phyloP scores from a whole-genome alignment of 2,329 filamentous ascomycete genomes.

The Pezicula carpinea region DNA sequence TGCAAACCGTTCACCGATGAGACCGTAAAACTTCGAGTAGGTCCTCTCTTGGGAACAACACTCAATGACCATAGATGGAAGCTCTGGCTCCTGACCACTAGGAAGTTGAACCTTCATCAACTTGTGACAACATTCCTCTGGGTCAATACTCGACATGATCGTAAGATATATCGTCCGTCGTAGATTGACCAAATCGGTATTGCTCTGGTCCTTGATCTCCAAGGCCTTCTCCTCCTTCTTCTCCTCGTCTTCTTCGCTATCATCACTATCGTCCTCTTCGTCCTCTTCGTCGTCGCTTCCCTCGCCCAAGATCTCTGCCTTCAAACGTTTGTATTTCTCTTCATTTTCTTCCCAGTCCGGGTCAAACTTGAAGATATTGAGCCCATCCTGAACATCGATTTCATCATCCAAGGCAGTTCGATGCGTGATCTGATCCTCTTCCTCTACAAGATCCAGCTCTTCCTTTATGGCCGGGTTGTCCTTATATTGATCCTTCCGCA shows the following conservation, averaged over 20 bases:
- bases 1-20: slow-evolving; percentile 91
- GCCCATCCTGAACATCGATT: slow-evolving; percentile 75
- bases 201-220: slow-evolving; percentile 97
- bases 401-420: slow-evolving; percentile 76
- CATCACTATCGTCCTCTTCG: slow-evolving; percentile 59
- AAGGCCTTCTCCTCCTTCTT: slow-evolving; percentile 75
- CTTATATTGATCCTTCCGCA: slow-evolving; percentile 94
- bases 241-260: slow-evolving; percentile 66
- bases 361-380: slow-evolving; percentile 97
- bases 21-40: slow-evolving; percentile 94
- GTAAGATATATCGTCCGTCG: slow-evolving; percentile 94
- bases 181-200: slow-evolving; percentile 90
- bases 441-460: slow-evolving; percentile 91
- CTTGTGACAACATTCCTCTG: slow-evolving; percentile 96
- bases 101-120: slow-evolving; percentile 91
- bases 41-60: slow-evolving; percentile 95
- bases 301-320: slow-evolving; percentile 91
- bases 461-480: slow-evolving; percentile 88
- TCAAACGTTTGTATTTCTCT: slow-evolving; percentile 81
- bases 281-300: slow-evolving; percentile 79
- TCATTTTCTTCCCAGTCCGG: slow-evolving; percentile 87
- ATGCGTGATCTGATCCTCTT: slow-evolving; percentile 97
- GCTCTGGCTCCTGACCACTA: slow-evolving; percentile 77
- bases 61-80: slow-evolving; percentile 96
- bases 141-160: slow-evolving; percentile 93